Evolutionary conservation across 768 basidiomycete genomes (phyloP).

Genomic region (Hygrophoropsis aurantiaca): DNA sequence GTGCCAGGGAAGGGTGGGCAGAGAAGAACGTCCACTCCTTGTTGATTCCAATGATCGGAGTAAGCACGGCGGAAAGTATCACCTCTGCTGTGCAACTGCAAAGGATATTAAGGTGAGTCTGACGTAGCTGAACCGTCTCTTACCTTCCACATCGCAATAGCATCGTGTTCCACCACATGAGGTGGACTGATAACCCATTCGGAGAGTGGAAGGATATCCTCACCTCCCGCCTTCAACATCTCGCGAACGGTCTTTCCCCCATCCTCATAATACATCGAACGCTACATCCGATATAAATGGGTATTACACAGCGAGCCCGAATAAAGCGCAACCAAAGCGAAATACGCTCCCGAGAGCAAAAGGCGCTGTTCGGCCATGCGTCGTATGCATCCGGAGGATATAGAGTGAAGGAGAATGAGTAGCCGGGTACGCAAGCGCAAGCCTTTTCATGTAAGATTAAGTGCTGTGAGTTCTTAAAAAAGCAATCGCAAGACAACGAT

Average conservation of each 20-base stretch:
- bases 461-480: too few relatives aligned
- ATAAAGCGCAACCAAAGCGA: too few relatives aligned
- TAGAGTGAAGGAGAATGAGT: too few relatives aligned
- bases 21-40: conserved; percentile 37
- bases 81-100: conserved; percentile 25
- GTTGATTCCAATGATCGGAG: conserved; percentile 34
- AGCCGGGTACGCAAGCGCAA: too few relatives aligned
- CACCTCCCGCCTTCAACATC: conserved; percentile 28
- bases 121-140: neutral
- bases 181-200: conserved; percentile 35
- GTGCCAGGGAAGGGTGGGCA: conserved; percentile 34
- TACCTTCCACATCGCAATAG: conserved; percentile 31
- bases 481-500: too few relatives aligned
- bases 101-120: conserved; percentile 16
- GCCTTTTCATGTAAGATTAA: too few relatives aligned
- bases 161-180: conserved; percentile 21
- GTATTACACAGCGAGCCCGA: too few relatives aligned
- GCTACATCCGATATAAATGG: conserved; percentile 16
- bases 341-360: too few relatives aligned
- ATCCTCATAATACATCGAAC: conserved; percentile 38
- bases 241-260: conserved; percentile 29
- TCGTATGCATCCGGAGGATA: too few relatives aligned
- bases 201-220: conserved; percentile 33
- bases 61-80: conserved; percentile 32
- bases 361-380: too few relatives aligned